Base-by-base conservation (phyloP, 176 grass and related monocot genomes). In the Tuctoria greenei region DNA sequence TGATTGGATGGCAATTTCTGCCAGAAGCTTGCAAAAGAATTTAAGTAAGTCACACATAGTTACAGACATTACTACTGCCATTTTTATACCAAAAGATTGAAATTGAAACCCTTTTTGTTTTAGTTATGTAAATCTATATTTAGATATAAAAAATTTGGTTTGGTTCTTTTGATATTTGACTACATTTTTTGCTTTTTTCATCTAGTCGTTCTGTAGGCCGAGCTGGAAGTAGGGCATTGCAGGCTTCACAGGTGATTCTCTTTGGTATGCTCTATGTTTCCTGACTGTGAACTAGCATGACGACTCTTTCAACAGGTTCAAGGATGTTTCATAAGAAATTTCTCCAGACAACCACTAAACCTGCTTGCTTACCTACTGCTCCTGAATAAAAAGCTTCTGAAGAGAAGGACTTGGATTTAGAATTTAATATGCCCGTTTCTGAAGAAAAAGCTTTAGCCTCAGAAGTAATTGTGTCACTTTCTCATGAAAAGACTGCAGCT, bases 11-110 rank as follows among this genome's bases (percentile, higher is more conserved):
- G 44, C 38, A 73, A 41, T 64, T 81, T 91, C 77, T 87, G 76
- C 27, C 44, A 69, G 85, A 84, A 87, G 56, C 81, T 91, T 78
- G 82, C 81, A 11, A 67, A 78, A 81, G 85, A 87, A 82, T 87
- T 91, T 37, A 91, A 91, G 89, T 91, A 43, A 82, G 81, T 79
- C 12, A 24, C 51, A 37, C 50, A 51, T 46, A 72, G 24, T 51
- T 70, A 42, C 6, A 38, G 51, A 2, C 45, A 13, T 64, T 65
- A 55, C 49, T 26, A 57, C 54, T 46, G 5, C 11, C 25, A 15
- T 66, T 39, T 77, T 83, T 49, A 18, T 64, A 47, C 39, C 46
- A 36, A 75, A 5, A 31, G 31, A 31, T 2, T 4, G 37, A 47
- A 78, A 42, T 15, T 42, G 21, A 65, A 80, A 65, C 8, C 16